Conservation (phyloP, 768 basidiomycete species). For the Ramaria sp. region DNA sequence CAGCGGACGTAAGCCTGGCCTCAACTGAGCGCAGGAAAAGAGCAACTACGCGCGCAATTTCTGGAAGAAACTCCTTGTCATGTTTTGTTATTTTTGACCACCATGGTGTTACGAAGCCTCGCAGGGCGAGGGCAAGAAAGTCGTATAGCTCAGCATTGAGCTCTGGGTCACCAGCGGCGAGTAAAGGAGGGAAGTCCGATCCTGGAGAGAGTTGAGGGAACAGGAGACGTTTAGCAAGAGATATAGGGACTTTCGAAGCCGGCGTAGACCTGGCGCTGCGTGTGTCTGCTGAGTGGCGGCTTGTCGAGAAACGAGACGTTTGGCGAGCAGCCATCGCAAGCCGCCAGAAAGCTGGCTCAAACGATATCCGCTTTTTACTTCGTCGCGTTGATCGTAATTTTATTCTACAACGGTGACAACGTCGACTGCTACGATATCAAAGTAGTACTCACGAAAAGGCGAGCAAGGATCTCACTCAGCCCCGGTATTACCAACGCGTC, state of each 20-base stretch:
- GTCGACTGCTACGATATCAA: too few relatives aligned
- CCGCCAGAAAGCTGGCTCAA: neutral
- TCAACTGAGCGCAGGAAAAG: conserved; percentile 52
- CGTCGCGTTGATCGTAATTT: neutral
- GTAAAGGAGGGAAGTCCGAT: conserved; percentile 40
- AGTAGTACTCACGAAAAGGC: too few relatives aligned
- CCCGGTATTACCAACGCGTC: too few relatives aligned
- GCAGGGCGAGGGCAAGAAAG: conserved; percentile 65
- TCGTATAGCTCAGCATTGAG: conserved; percentile 67
- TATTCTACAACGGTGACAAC: too few relatives aligned
- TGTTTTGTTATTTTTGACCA: conserved; percentile 77
- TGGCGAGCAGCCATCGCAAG: neutral
- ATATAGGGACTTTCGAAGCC: conserved; percentile 13
- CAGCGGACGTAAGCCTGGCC: conserved; percentile 37
- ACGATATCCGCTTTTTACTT: neutral
- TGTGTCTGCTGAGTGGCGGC: conserved; percentile 9
- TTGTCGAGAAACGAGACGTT: conserved; percentile 5
- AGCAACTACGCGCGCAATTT: conserved; percentile 49
- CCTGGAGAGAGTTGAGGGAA: conserved; percentile 41
- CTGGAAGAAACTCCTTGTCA: conserved; percentile 73
- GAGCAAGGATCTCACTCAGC: too few relatives aligned
- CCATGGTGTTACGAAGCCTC: conserved; percentile 76
- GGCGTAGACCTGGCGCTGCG: conserved; percentile 17
- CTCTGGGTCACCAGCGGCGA: conserved; percentile 34
- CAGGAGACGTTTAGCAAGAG: conserved; percentile 47